phyloP scores from a whole-genome alignment of 106 monocot genomes.

The Dendrobium chrysotoxum region DNA sequence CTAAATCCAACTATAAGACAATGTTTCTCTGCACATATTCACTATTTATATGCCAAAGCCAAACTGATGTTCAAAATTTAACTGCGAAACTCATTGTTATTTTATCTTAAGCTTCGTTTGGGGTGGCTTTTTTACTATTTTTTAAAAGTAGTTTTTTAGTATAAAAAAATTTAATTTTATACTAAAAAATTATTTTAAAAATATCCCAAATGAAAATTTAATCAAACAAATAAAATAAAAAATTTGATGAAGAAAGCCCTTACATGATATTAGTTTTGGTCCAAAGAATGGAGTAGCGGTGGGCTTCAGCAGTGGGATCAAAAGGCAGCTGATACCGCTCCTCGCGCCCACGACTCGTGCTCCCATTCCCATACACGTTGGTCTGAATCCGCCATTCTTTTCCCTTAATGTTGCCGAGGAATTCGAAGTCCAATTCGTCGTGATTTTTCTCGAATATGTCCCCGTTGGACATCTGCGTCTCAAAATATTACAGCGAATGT shows the following conservation, averaged over 20 bases:
- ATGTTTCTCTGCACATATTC: too few species aligned
- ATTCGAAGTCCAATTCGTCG: constrained; percentile 57
- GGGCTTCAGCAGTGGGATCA: constrained; percentile 39
- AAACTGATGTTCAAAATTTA: too few species aligned
- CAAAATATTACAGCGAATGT: not conserved
- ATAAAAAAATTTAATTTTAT: too few species aligned
- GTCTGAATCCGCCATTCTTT: constrained; percentile 46
- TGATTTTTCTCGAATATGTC: constrained; percentile 46
- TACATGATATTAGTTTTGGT: constrained; percentile 33
- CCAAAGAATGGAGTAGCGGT: constrained; percentile 59
- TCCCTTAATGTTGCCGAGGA: constrained; percentile 40
- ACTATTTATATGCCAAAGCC: too few species aligned
- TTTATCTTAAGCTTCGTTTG: too few species aligned
- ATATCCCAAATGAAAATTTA: not conserved
- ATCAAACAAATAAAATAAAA: not conserved
- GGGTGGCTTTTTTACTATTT: not conserved
- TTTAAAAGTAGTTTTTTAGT: too few species aligned
- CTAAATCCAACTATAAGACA: too few species aligned
- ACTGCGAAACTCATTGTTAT: too few species aligned
- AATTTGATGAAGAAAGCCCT: not conserved
- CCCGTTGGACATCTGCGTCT: constrained; percentile 38
- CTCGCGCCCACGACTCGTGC: constrained; percentile 47
- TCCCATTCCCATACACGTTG: constrained; percentile 56
- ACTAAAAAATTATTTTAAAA: too few species aligned
- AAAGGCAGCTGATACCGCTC: constrained; percentile 53